These are phyloP conservation scores for Talaromyces borbonicus DNA, from an alignment of 495 filamentous ascomycete genomes.

Conservation along the genomic window DNA sequence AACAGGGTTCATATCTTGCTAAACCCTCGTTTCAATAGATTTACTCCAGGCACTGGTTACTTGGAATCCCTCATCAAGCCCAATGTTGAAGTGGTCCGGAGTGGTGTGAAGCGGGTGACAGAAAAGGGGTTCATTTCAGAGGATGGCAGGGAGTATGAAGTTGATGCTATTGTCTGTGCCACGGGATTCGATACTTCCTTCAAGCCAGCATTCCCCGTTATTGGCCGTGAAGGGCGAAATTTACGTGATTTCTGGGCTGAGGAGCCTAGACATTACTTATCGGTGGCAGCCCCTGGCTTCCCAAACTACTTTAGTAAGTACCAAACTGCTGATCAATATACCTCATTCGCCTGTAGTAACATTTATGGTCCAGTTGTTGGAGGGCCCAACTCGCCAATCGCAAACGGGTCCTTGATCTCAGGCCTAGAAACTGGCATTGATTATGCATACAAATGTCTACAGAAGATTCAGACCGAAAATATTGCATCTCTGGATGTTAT, in stretches of 20 bases:
- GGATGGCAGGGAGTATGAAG: conserved; percentile 32
- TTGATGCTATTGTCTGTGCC: conserved; percentile 41
- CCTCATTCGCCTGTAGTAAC: conserved; percentile 25
- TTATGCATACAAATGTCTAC: no score
- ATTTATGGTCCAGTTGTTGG: conserved; percentile 12
- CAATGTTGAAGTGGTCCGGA: no score
- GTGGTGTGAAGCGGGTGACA: no score
- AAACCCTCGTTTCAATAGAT: no score
- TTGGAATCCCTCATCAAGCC: no score
- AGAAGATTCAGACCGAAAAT: no score
- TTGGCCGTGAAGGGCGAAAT: conserved; percentile 35
- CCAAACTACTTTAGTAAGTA: conserved; percentile 54
- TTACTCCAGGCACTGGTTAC: no score
- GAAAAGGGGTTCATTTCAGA: conserved; percentile 39
- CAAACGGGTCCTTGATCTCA: no score
- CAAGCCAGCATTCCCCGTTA: conserved; percentile 39
- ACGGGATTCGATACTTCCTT: conserved; percentile 46
- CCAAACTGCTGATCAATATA: conserved; percentile 9
- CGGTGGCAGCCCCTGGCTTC: conserved; percentile 49
- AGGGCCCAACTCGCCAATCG: no score
- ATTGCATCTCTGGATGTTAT: conserved; percentile 18
- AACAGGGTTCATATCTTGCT: no score
- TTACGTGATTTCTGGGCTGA: conserved; percentile 41
- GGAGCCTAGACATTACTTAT: conserved; percentile 47
- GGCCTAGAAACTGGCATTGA: no score